A percentile compares a stretch with the other conserved stretches of the same genome.
Evolutionary conservation across 1,284 basidiomycete species (phyloP).

Genomic region (Puccinia hordei): DNA sequence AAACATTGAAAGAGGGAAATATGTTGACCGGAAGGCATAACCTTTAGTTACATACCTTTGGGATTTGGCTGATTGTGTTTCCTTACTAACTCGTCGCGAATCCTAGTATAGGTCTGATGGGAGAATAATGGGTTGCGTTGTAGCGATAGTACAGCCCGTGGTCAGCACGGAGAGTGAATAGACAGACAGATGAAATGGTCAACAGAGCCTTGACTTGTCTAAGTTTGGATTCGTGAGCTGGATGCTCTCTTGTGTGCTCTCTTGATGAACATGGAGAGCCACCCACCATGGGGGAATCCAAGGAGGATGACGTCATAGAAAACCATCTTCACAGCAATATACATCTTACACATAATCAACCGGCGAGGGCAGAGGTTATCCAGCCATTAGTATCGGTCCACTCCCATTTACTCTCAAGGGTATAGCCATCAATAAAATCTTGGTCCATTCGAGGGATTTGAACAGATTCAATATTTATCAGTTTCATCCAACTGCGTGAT

Average conservation of each 20-base stretch:
- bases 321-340: neutral
- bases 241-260: neutral
- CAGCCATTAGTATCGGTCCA: neutral
- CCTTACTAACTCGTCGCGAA: neutral
- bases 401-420: neutral
- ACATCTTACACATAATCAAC: neutral
- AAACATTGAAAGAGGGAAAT: neutral
- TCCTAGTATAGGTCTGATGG: neutral
- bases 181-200: neutral
- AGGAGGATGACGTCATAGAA: slow-evolving; percentile 7
- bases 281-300: neutral
- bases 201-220: no score
- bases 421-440: no score
- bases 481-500: neutral
- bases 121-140: neutral
- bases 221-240: no score
- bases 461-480: neutral
- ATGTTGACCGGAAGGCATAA: neutral
- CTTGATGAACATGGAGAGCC: neutral
- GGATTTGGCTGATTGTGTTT: neutral
- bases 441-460: no score
- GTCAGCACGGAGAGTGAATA: neutral
- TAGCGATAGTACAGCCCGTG: neutral
- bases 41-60: neutral
- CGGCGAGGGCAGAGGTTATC: neutral